Evolutionary conservation across 2,329 filamentous ascomycete genomes (phyloP).

Genomic region (Neonectria sp.): DNA sequence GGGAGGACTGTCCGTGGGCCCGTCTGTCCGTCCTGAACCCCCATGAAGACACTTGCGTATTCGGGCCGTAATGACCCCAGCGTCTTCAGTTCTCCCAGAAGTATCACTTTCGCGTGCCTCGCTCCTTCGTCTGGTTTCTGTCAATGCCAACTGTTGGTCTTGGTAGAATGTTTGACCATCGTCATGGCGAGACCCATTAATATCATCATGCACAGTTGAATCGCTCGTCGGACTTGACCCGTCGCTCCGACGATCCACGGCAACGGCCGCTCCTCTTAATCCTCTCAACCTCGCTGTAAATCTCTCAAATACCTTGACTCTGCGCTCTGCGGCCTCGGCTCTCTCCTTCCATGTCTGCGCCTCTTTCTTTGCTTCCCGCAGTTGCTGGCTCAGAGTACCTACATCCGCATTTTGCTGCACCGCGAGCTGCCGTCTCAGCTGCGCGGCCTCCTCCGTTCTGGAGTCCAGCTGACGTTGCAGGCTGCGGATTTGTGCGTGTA

Average conservation of each 20-base stretch:
- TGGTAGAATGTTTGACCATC: slow-evolving; percentile 1
- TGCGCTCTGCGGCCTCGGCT: slow-evolving; percentile 70
- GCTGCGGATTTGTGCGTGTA: slow-evolving; percentile 65
- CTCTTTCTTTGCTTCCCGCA: slow-evolving; percentile 57
- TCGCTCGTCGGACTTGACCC: neutral
- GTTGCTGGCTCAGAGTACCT: slow-evolving; percentile 63
- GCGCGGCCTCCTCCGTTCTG: slow-evolving; percentile 62
- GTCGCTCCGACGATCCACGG: slow-evolving; percentile 6
- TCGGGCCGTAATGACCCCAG: slow-evolving; percentile 42
- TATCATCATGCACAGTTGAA: neutral
- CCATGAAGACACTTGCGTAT: slow-evolving; percentile 48
- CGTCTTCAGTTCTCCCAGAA: slow-evolving; percentile 46
- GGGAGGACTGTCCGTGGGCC: slow-evolving; percentile 20
- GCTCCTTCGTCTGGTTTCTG: neutral
- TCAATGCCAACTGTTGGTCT: slow-evolving; percentile 19
- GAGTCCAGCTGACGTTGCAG: slow-evolving; percentile 64
- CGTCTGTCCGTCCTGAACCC: slow-evolving; percentile 26
- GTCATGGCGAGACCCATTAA: neutral
- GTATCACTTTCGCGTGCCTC: slow-evolving; percentile 35
- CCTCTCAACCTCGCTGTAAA: slow-evolving; percentile 55
- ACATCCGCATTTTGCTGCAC: slow-evolving; percentile 60
- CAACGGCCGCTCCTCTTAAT: slow-evolving; percentile 45
- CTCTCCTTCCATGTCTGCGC: slow-evolving; percentile 65
- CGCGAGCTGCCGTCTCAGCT: slow-evolving; percentile 63
- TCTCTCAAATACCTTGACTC: slow-evolving; percentile 63